Base-by-base conservation (phyloP, 2,329 filamentous ascomycete species). In the Colletotrichum camelliae region DNA sequence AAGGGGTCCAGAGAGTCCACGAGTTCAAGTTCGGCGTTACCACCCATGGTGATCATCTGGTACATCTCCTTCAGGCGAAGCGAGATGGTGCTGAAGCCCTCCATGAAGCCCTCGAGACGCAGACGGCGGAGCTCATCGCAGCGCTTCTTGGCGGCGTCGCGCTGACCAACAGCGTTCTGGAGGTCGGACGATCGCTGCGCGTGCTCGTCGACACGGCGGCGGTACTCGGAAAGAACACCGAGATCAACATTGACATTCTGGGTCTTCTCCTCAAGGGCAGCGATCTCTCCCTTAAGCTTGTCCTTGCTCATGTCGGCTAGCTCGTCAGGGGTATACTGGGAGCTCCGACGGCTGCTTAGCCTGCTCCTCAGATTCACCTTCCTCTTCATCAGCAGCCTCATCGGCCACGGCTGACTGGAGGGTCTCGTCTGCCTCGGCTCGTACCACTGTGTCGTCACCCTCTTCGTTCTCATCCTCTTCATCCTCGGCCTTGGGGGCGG, bases 31-130 rank as follows among this genome's bases (percentile, higher is more conserved):
- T 99, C 97, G 0, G 97, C 97, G 81, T 99, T 99, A 72, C 97
- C 97, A 77, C 97, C 97, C 96, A 99, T 98, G 27, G 97, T 99
- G 84, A 99, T 99, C 96, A 99, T 98, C 84, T 99, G 97, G 87
- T 99, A 99, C 97, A 99, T 99, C 83, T 99, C 97, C 88, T 99
- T 99, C 61, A 99, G 89, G 1, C 96, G 94, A 29, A 98, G 89
- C 2, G 96, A 98, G 84, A 99, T 99, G 77, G 92, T 94, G 81
- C 94, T 94, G 87, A 99, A 98, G 52, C 97, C 97, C 83, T 97
- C 95, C 96, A 98, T 98, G 90, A 99, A 99, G 43, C 97, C 96
- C 80, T 98, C 96, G 9, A 98, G 89, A 35, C 97, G 95, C 66
- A 98, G 89, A 16, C 95, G 94, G 15, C 97, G 94, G 68, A 99